Base-by-base conservation (phyloP, 192 early-diverging fungal genomes). In the Chytriomyces sp. region DNA sequence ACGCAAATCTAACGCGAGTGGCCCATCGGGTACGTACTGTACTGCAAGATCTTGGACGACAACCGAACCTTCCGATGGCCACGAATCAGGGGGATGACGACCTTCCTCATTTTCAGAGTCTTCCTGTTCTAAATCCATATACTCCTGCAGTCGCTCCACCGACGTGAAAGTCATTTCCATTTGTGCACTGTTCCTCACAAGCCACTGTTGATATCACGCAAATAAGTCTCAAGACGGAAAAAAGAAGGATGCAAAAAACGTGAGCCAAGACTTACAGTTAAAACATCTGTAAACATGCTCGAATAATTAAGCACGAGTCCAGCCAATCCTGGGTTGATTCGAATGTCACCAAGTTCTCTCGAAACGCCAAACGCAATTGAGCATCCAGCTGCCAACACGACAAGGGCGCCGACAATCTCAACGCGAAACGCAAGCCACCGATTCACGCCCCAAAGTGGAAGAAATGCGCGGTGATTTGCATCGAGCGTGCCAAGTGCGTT, bases 241-340 rank as follows among this genome's bases (percentile, higher is more conserved):
- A 35, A 0, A 35, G 35, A 35, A 35, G 35, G 35, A 35, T 1
- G 35, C 35, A 35, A 35, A 35, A 46, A 75, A 49, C n/a, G 13
- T 18, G 7, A 6, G 20, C 47, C 16, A 23, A 10, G 11, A 47
- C 75, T 46, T 18, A 78, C 79, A 35, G 81, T 67, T 24, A 85
- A 60, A 69, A 89, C 86, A 53, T 88, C 86, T 4, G 94, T 93
- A 81, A 99, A 96, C 78, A 90, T 91, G 10, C 96, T 84, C 0
- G 96, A 86, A 72, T 97, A 97, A 74, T 89, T 89, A 46, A 99
- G 85, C 64, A 89, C 86, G 61, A 99, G 88, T 59, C 94, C 97
- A 46, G 95, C 94, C 83, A 94, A 85, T 9, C 96, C 96, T 0
- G 97, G 91, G 76, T 93, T 91, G 47, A 97, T 50, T 8, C 64